phyloP scores from a whole-genome alignment of 257 asterid genomes.

The Salvia rosmarinus region DNA sequence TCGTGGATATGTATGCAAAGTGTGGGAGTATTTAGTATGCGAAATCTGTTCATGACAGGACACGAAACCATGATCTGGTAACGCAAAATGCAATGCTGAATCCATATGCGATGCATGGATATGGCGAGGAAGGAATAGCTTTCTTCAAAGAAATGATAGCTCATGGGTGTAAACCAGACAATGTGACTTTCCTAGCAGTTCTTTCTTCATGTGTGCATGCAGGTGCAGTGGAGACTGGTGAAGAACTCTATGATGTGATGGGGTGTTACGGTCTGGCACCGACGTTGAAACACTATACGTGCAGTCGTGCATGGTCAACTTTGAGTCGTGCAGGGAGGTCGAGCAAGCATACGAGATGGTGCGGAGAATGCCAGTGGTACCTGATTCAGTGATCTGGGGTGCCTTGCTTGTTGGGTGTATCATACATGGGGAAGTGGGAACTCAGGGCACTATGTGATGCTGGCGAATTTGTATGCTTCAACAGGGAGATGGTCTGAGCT shows the following conservation, averaged over 20 bases:
- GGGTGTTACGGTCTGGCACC: constrained; percentile 49
- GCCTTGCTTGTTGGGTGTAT: constrained; percentile 81
- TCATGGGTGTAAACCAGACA: constrained; percentile 61
- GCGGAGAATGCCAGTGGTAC: constrained; percentile 47
- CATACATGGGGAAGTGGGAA: constrained; percentile 59
- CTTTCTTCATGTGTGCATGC: constrained; percentile 79
- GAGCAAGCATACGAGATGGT: constrained; percentile 52
- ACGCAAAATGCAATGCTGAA: constrained; percentile 76
- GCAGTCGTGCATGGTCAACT: constrained; percentile 80
- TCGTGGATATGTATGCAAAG: constrained; percentile 78
- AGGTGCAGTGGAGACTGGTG: constrained; percentile 62
- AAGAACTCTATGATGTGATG: constrained; percentile 65
- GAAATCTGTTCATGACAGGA: constrained; percentile 41
- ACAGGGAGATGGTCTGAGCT: constrained; percentile 70
- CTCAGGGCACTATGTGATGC: constrained; percentile 63
- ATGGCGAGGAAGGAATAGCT: constrained; percentile 65
- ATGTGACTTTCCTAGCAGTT: constrained; percentile 68
- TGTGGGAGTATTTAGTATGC: constrained; percentile 68
- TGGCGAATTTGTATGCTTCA: constrained; percentile 80
- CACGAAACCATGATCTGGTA: constrained; percentile 49
- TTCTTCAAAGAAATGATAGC: constrained; percentile 56
- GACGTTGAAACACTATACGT: constrained; percentile 71
- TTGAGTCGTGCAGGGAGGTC: constrained; percentile 76
- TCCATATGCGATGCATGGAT: constrained; percentile 80
- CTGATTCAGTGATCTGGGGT: constrained; percentile 81